phyloP scores from a whole-genome alignment of 148 eudicot genomes.

The Silene uniflora region DNA sequence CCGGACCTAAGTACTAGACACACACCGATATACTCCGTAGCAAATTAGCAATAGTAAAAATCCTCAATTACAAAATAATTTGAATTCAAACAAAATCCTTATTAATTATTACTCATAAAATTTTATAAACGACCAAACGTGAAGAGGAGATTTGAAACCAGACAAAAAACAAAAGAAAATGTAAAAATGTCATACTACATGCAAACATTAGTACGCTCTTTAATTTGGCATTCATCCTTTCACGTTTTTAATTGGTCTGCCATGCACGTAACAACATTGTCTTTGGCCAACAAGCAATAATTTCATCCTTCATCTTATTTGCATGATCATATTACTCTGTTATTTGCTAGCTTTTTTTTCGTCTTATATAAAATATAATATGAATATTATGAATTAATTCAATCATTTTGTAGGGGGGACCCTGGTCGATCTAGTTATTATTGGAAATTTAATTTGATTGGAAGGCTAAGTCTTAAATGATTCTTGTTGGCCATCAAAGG shows the following conservation, averaged over 20 bases:
- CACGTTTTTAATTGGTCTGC: slow-evolving; percentile 20
- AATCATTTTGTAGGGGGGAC: background rate
- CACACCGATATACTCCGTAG: too few species aligned
- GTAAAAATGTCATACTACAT: slow-evolving; percentile 8
- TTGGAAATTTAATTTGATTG: background rate
- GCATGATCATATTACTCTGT: background rate
- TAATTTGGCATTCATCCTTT: background rate
- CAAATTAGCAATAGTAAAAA: too few species aligned
- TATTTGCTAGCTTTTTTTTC: background rate
- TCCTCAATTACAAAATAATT: too few species aligned
- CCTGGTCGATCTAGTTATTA: background rate
- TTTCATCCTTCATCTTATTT: background rate
- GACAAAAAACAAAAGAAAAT: slow-evolving; percentile 5
- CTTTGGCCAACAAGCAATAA: slow-evolving; percentile 12
- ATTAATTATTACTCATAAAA: too few species aligned
- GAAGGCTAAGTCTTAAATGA: background rate
- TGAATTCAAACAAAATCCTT: too few species aligned
- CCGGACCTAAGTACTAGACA: too few species aligned
- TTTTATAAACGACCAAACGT: background rate
- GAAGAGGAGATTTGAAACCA: background rate
- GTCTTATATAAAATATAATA: background rate
- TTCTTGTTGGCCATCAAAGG: background rate
- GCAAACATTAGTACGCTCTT: slow-evolving; percentile 10
- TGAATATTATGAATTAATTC: background rate
- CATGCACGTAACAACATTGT: slow-evolving; percentile 4